Evolutionary conservation across 768 basidiomycete species (phyloP), one percentile per base, ranked within the genome.

Genomic region (Xerocomellus intermedius): DNA sequence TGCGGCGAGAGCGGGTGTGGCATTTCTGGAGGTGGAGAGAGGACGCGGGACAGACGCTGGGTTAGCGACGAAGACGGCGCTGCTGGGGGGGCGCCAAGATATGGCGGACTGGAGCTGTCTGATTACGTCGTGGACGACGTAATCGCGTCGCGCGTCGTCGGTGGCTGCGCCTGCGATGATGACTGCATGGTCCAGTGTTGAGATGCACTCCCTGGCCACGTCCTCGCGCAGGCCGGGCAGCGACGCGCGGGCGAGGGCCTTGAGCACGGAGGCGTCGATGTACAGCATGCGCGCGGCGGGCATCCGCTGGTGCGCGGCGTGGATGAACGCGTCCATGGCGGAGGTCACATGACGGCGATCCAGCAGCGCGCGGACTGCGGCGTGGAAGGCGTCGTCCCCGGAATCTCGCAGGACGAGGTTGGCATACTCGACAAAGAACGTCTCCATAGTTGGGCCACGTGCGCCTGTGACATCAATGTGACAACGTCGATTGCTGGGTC

Each of bases 131-230:
- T 83, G 77, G n/a, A 92, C 78, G 42, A 86, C 63, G 30, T 59
- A 19, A 30, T 88, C 82, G 37, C 83, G 71, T 41, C 87, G 75
- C 13, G 75, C 74, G 17, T 77, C 70, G 3, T 88, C 91, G 22
- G 84, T 77, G 3, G 86, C 83, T 2, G 66, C 67, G 0, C 94
- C 94, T 14, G 93, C 86, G 47, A 95, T 78, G 57, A 98, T 85
- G 58, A 98, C 85, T 2, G 87, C 86, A 59, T 77, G 79, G 66
- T 99, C 97, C 24, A 98, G 73, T 14, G 77, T 72, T 6, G 75
- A 73, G 37, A 98, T 79, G 22, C 80, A 75, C 42, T 75, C 75
- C 56, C 75, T 57, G 12, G 72, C 74, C 3, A 63, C 59, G 9
- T 60, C 43, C n/a, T 64, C 63, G 47, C 59, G 54, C 9, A 64